phyloP scores from a whole-genome alignment of 305 asterid species.

The Fraxinus platypoda region DNA sequence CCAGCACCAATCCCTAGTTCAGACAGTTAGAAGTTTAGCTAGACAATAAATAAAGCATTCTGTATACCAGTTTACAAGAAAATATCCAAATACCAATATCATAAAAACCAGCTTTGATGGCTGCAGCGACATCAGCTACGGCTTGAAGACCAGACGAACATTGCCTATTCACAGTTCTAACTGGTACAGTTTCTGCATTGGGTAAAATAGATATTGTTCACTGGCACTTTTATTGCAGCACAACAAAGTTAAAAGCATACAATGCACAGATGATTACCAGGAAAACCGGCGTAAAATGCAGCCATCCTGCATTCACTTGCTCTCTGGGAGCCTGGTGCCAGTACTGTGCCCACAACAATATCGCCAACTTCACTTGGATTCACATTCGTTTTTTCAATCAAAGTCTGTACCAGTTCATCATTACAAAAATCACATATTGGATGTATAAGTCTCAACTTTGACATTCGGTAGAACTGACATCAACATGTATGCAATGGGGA shows the following conservation, averaged over 20 bases:
- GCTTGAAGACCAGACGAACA: slow-evolving; percentile 98
- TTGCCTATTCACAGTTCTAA: slow-evolving; percentile 89
- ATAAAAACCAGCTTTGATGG: slow-evolving; percentile 95
- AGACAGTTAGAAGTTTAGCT: slow-evolving; percentile 8
- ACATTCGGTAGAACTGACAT: slow-evolving; percentile 11
- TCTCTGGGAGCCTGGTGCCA: slow-evolving; percentile 95
- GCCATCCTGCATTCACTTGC: slow-evolving; percentile 99
- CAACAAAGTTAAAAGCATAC: neutral
- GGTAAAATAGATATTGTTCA: neutral
- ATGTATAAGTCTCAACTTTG: neutral
- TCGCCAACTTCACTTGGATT: slow-evolving; percentile 95
- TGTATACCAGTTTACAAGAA: neutral
- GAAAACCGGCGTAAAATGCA: slow-evolving; percentile 98
- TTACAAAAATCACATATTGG: neutral
- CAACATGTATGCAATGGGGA: slow-evolving; percentile 7
- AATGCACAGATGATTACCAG: slow-evolving; percentile 45
- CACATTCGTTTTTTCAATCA: slow-evolving; percentile 74
- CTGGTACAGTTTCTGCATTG: slow-evolving; percentile 55
- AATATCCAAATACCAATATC: slow-evolving; percentile 61
- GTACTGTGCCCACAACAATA: slow-evolving; percentile 89
- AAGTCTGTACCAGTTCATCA: slow-evolving; percentile 38
- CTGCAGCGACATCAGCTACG: slow-evolving; percentile 97
- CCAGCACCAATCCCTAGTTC: slow-evolving; percentile 93
- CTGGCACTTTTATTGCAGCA: neutral
- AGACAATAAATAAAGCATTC: neutral